Conservation (phyloP, 371 early-diverging fungal species). For the Mortierella sp. region DNA sequence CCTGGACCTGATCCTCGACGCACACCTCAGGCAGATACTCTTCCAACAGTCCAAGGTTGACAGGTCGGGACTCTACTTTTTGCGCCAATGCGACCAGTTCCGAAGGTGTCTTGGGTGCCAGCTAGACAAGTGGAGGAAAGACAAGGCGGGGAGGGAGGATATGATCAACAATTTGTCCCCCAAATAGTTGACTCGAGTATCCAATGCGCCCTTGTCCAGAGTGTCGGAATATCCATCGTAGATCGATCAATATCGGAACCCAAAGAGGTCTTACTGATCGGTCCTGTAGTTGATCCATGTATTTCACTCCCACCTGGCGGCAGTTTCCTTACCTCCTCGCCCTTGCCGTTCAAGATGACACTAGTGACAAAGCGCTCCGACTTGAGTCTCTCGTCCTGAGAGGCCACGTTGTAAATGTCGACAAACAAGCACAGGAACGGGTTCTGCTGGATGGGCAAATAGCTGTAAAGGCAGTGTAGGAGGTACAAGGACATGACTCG, state of each 20-base stretch:
- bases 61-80: constrained; percentile 29
- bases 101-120: constrained; percentile 47
- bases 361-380: constrained; percentile 51
- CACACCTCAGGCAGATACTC: constrained; percentile 47
- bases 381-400: constrained; percentile 28
- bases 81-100: constrained; percentile 48
- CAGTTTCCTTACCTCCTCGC: constrained; percentile 53
- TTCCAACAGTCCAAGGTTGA: constrained; percentile 35
- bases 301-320: no score
- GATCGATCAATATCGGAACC: no score
- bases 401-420: constrained; percentile 47
- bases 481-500: constrained; percentile 49
- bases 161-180: no score
- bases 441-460: constrained; percentile 47
- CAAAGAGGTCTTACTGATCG: no score
- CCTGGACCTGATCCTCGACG: constrained; percentile 44
- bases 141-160: no score
- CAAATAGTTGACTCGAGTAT: no score
- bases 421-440: constrained; percentile 52
- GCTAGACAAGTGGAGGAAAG: constrained; percentile 6
- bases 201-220: no score
- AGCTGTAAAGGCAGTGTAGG: constrained; percentile 42
- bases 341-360: constrained; percentile 44
- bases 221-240: no score
- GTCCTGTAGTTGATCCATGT: no score